Conservation (phyloP, 2,329 filamentous ascomycete genomes). For the Penicillium sp. region DNA sequence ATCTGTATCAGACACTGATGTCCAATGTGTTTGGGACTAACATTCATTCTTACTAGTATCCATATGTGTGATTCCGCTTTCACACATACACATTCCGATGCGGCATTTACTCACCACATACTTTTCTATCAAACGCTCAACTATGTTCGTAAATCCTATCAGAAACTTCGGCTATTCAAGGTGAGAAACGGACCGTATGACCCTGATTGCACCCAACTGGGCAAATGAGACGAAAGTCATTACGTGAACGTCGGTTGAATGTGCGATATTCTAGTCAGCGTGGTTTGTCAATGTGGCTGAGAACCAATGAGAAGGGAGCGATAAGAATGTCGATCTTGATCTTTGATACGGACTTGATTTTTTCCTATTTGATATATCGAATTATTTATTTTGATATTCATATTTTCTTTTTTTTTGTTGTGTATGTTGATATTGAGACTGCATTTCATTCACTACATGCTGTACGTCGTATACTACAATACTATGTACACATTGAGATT, state of each 20-base stretch:
- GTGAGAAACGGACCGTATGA: conserved; percentile 7
- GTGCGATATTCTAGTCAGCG: conserved; percentile 28
- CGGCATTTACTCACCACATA: conserved; percentile 17
- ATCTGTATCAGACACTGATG: neutral
- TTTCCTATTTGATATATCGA: neutral
- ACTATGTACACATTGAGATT: neutral
- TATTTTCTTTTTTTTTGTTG: too few species aligned
- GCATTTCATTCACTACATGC: neutral
- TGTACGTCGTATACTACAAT: neutral
- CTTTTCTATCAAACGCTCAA: conserved; percentile 4
- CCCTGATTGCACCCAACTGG: neutral
- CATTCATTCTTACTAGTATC: neutral
- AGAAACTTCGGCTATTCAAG: conserved; percentile 1
- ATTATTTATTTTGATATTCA: too few species aligned
- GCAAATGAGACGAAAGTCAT: conserved; percentile 6
- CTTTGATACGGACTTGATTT: neutral
- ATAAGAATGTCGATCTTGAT: conserved; percentile 29
- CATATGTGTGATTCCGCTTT: conserved; percentile 8
- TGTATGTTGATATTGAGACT: neutral
- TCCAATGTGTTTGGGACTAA: neutral
- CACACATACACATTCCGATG: conserved; percentile 14
- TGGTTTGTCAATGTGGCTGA: conserved; percentile 30
- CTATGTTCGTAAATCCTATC: neutral
- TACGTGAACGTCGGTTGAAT: conserved; percentile 7
- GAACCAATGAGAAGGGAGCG: conserved; percentile 27